A percentile compares a stretch with the other conserved stretches of the same genome.
These are phyloP conservation scores for Monosporascus sp. DNA, from an alignment of 2,329 filamentous ascomycete genomes.

Conservation along the genomic window DNA sequence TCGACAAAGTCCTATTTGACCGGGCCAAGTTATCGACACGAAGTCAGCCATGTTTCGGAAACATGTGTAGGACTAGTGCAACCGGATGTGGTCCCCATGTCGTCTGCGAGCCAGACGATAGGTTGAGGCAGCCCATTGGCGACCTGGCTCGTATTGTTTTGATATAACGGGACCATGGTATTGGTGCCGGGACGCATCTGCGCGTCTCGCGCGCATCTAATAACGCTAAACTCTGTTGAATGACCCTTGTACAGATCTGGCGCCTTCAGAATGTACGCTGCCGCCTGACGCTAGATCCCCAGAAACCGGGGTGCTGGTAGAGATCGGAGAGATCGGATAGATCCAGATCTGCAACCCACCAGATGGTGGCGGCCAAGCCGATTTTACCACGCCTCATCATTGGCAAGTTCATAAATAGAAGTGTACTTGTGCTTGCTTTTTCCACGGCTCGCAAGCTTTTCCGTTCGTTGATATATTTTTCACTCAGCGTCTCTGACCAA, in stretches of 20 bases:
- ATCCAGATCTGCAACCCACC: too few relatives aligned
- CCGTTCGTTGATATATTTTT: background rate
- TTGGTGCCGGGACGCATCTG: background rate
- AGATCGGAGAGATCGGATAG: slow-evolving; percentile 1
- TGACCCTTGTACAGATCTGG: background rate
- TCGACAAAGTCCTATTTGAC: background rate
- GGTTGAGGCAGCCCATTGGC: background rate
- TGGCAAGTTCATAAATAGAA: slow-evolving; percentile 11
- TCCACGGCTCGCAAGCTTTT: slow-evolving; percentile 7
- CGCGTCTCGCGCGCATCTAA: background rate
- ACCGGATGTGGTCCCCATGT: background rate
- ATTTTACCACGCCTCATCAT: background rate
- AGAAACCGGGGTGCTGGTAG: background rate
- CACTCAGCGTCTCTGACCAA: too few relatives aligned
- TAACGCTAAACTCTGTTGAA: background rate
- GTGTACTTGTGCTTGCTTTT: slow-evolving; percentile 9
- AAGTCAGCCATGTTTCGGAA: background rate
- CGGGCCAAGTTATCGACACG: background rate
- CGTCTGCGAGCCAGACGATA: background rate
- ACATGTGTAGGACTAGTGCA: background rate
- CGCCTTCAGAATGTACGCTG: background rate
- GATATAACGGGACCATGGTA: background rate
- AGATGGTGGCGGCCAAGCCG: background rate
- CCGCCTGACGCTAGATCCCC: background rate
- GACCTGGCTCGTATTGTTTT: background rate